Conservation (phyloP, 805 yeast genomes). For the Saccharomycopsis fermentans region DNA sequence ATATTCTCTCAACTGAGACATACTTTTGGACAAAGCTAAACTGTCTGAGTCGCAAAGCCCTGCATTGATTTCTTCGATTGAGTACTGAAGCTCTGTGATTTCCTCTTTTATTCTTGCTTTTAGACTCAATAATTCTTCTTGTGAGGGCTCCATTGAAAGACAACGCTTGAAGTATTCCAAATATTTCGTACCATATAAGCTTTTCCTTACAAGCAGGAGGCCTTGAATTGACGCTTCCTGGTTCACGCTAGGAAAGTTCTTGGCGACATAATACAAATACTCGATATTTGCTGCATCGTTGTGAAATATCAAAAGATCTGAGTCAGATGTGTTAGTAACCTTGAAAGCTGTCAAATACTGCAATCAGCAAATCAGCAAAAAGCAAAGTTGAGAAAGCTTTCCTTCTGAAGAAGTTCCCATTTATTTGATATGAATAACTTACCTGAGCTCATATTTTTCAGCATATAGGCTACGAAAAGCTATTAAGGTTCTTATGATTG, state of each 20-base stretch:
- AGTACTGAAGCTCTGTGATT: background rate
- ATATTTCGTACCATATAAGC: conserved; percentile 3
- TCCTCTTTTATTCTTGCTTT: background rate
- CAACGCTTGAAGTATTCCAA: background rate
- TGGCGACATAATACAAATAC: conserved; percentile 1
- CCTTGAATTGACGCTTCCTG: conserved; percentile 1
- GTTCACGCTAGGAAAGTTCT: background rate
- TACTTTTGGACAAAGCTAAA: background rate
- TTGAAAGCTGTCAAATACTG: background rate
- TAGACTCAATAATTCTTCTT: background rate
- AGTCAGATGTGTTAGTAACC: background rate
- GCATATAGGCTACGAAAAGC: background rate
- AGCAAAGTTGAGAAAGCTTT: no score
- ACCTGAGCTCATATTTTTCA: background rate
- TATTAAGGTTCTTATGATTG: no score
- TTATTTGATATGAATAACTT: background rate
- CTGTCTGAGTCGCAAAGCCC: background rate
- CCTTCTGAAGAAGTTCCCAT: no score
- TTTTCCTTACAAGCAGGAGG: background rate
- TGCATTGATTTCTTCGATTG: background rate
- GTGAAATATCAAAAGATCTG: background rate
- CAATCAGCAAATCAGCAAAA: background rate
- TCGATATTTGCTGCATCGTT: conserved; percentile 1
- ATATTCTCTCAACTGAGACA: background rate
- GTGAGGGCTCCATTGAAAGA: background rate